Evolutionary conservation across 2,329 filamentous ascomycete genomes (phyloP).

Genomic region (Aspergillus neotritici): DNA sequence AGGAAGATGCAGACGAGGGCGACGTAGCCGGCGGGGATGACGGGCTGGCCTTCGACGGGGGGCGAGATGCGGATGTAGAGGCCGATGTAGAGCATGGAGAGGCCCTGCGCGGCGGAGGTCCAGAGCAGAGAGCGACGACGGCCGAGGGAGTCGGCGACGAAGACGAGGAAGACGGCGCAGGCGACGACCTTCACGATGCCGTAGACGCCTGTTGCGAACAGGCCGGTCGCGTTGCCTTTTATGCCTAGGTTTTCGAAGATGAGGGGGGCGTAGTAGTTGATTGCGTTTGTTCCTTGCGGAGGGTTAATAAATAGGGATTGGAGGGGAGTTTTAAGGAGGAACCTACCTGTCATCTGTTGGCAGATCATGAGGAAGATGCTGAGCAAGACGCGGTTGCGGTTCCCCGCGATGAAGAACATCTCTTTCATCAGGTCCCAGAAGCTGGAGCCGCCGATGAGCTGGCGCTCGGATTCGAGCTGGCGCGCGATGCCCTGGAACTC

Average conservation of each 20-base stretch:
- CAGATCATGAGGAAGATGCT: conserved; percentile 51
- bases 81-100: conserved; percentile 65
- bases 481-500: conserved; percentile 58
- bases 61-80: conserved; percentile 52
- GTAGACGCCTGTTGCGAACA: neutral
- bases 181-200: conserved; percentile 26
- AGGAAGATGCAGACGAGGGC: conserved; percentile 67
- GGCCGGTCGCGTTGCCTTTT: neutral
- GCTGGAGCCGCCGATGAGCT: conserved; percentile 48
- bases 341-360: conserved; percentile 51
- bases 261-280: neutral
- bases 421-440: conserved; percentile 58
- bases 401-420: conserved; percentile 56
- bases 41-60: conserved; percentile 48
- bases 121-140: conserved; percentile 58
- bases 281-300: neutral
- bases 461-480: conserved; percentile 59
- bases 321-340: conserved; percentile 47
- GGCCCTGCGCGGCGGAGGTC: conserved; percentile 58
- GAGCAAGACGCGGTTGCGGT: conserved; percentile 49
- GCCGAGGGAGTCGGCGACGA: conserved; percentile 64
- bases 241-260: neutral
- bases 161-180: conserved; percentile 60
- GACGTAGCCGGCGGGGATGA: conserved; percentile 63
- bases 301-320: too few species aligned